Evolutionary conservation across 129 eudicot genomes (phyloP).

Genomic region (Saussurea involucrata): DNA sequence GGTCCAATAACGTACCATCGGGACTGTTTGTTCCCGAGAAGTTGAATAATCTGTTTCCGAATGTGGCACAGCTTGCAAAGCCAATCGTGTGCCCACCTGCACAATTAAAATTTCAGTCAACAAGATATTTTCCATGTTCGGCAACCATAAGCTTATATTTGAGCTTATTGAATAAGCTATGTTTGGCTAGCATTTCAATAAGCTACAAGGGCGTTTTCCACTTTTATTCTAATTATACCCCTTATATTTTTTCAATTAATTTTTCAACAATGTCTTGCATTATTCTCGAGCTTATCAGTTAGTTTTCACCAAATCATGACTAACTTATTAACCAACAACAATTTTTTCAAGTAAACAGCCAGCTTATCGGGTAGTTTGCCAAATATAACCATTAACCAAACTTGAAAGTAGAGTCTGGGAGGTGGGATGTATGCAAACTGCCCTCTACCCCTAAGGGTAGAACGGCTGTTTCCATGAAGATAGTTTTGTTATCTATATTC

Average conservation of each 20-base stretch:
- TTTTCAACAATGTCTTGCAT: neutral
- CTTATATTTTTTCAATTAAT: no score
- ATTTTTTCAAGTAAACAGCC: neutral
- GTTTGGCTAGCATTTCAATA: no score
- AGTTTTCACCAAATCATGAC: neutral
- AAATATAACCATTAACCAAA: neutral
- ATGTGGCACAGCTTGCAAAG: conserved; percentile 32
- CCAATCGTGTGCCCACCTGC: conserved; percentile 46
- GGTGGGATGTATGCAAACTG: neutral
- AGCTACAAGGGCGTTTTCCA: neutral
- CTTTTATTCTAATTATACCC: neutral
- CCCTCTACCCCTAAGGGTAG: neutral
- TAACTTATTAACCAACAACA: neutral
- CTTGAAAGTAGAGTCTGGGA: neutral
- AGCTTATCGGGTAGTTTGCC: neutral
- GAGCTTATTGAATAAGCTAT: no score
- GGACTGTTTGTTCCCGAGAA: conserved; percentile 34
- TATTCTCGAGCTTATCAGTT: neutral
- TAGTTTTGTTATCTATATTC: neutral
- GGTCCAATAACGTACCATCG: conserved; percentile 27
- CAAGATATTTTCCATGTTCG: neutral
- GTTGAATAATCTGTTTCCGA: conserved; percentile 34
- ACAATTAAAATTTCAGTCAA: neutral
- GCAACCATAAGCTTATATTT: neutral
- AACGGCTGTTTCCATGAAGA: neutral